Base-by-base conservation (phyloP, 176 grass and related monocot species). In the Cocos nucifera region DNA sequence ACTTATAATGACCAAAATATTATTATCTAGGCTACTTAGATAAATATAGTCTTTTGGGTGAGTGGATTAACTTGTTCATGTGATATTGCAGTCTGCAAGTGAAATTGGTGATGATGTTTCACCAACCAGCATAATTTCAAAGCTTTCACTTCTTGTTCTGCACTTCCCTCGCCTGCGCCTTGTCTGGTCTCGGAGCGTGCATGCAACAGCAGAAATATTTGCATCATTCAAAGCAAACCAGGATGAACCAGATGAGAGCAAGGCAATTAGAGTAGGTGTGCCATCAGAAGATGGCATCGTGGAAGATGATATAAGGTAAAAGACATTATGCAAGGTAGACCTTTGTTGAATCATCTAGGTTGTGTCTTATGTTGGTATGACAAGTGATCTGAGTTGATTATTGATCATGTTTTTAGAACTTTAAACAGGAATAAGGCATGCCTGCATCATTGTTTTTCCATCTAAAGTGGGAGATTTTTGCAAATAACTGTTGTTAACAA, bases 181-280 rank as follows among this genome's bases (percentile, higher is more conserved):
- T n/a, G 75, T 96, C 24, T 96, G 92, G 87, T 96, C 92, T 14
- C 80, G 92, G 50, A 96, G 80, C 69, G 56, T 96, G 73, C 87
- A 90, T 62, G 92, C 87, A 7, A 96, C 92, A 8, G 87, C 92
- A 0, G 78, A 90, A 49, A 90, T 90, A 75, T 96, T 96, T 75
- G 55, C 78, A 63, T 96, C 92, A 18, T 78, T 96, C 4, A 96
- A 97, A 79, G 58, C 73, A 73, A 97, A 91, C 58, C 92, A 97
- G 80, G 92, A 97, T 63, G 92, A 97, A 81, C 87, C 92, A 57
- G 92, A 97, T 22, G 87, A 97, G 70, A 82, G 50, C 79, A 97
- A 80, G 58, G 92, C 92, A 19, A 90, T 85, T 74, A 78, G 86
- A 65, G 81, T 91, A 15, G 92, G 92, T 4, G 83, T 97, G 73